Percentiles rank a stretch among this genome's conserved stretches.
These are phyloP conservation scores for Arbutus unedo DNA, from an alignment of 148 eudicot species.

Conservation along the genomic window DNA sequence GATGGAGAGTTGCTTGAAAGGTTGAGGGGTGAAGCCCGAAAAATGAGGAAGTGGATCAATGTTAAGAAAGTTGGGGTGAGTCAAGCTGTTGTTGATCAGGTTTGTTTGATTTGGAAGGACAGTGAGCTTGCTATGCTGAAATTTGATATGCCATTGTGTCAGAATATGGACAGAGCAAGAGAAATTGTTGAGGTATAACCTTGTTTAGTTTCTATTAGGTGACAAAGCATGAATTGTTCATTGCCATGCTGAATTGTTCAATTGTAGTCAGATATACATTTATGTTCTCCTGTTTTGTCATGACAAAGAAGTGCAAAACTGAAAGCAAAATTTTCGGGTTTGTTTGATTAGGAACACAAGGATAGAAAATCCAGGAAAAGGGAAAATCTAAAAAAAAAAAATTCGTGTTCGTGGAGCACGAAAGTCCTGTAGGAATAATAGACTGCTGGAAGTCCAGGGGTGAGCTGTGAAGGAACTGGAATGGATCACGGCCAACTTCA, in stretches of 20 bases:
- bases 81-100: conserved; percentile 63
- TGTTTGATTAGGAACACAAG: too few species aligned
- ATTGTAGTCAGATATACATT: neutral
- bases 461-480: too few species aligned
- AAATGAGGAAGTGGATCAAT: conserved; percentile 78
- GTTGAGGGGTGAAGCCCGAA: conserved; percentile 62
- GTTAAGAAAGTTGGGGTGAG: conserved; percentile 84
- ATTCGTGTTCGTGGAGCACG: too few species aligned
- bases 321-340: neutral
- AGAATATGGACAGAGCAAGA: conserved; percentile 85
- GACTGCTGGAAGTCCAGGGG: too few species aligned
- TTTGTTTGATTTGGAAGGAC: conserved; percentile 59
- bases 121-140: conserved; percentile 78
- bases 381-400: neutral
- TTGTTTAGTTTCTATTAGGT: conserved; percentile 3
- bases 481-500: too few species aligned
- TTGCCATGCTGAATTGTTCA: neutral
- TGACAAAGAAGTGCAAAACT: neutral
- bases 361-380: too few species aligned
- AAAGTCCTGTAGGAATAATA: too few species aligned
- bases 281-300: neutral
- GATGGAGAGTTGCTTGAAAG: conserved; percentile 66
- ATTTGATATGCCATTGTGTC: conserved; percentile 74
- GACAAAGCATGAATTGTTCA: too few species aligned
- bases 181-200: conserved; percentile 83